Percentiles rank a stretch among this genome's conserved stretches.
These are phyloP conservation scores for Phlebopus sp. DNA, from an alignment of 1,284 basidiomycete genomes.

Conservation along the genomic window DNA sequence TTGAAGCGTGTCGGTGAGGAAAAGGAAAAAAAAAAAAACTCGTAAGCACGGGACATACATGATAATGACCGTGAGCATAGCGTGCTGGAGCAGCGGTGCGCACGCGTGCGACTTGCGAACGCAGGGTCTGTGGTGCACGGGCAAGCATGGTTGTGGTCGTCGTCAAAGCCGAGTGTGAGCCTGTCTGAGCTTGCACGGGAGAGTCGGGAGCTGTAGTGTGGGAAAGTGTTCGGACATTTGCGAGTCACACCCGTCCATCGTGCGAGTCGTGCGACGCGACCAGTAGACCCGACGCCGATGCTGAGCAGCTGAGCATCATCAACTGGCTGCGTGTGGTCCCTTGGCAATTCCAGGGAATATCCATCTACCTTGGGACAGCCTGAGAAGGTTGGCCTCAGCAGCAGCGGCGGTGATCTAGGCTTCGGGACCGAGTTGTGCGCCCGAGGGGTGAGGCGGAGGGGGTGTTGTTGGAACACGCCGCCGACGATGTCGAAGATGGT, in stretches of 20 bases:
- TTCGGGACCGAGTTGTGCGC: too few species aligned
- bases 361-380: too few species aligned
- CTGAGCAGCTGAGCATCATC: too few species aligned
- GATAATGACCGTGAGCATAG: constrained; percentile 49
- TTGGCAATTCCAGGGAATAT: too few species aligned
- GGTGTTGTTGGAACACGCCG: too few species aligned
- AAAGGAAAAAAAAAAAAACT: not conserved
- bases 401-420: too few species aligned
- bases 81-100: constrained; percentile 30
- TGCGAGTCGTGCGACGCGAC: too few species aligned
- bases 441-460: too few species aligned
- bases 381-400: too few species aligned
- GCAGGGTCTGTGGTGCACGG: constrained; percentile 39
- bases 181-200: too few species aligned
- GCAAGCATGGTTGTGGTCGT: constrained; percentile 31
- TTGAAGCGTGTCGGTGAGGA: constrained; percentile 4
- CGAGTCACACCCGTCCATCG: too few species aligned
- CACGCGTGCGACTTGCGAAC: constrained; percentile 39
- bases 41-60: constrained; percentile 41
- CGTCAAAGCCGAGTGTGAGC: not conserved
- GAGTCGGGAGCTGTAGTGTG: not conserved
- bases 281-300: too few species aligned
- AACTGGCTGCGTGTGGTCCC: not conserved
- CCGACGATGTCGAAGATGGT: not conserved
- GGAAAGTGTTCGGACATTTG: not conserved